These are phyloP conservation scores for Nyctanthes arbortristis DNA, from an alignment of 257 asterid genomes.

Conservation along the genomic window DNA sequence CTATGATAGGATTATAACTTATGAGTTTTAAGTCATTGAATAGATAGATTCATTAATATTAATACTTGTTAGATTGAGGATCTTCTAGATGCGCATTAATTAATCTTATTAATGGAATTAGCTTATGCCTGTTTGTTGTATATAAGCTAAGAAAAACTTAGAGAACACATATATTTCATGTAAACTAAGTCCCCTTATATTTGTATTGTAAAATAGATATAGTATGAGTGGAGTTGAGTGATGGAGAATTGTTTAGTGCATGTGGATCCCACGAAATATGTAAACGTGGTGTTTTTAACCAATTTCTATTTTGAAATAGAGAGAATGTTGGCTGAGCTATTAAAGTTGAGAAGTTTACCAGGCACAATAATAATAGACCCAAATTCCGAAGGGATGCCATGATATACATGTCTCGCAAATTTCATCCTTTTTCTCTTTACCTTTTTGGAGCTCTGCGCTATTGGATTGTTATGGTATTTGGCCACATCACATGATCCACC, in stretches of 20 bases:
- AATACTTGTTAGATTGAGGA: background rate
- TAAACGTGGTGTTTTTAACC: too few species aligned
- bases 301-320: too few species aligned
- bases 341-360: too few species aligned
- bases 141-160: background rate
- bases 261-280: too few species aligned
- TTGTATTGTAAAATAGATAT: too few species aligned
- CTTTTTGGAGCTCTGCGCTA: background rate
- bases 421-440: background rate
- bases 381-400: background rate
- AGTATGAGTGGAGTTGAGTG: too few species aligned
- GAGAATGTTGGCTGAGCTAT: too few species aligned
- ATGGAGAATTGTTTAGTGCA: too few species aligned
- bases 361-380: too few species aligned
- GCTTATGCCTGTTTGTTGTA: background rate
- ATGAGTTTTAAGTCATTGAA: background rate
- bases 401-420: background rate
- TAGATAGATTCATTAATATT: background rate
- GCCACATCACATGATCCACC: background rate
- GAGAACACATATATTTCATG: background rate
- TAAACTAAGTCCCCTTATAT: background rate
- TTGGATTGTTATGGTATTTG: background rate
- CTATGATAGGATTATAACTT: background rate
- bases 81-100: background rate
- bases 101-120: background rate